Evolutionary conservation across 2,329 filamentous ascomycete species (phyloP).

Genomic region (Stagonosporopsis tanaceti): DNA sequence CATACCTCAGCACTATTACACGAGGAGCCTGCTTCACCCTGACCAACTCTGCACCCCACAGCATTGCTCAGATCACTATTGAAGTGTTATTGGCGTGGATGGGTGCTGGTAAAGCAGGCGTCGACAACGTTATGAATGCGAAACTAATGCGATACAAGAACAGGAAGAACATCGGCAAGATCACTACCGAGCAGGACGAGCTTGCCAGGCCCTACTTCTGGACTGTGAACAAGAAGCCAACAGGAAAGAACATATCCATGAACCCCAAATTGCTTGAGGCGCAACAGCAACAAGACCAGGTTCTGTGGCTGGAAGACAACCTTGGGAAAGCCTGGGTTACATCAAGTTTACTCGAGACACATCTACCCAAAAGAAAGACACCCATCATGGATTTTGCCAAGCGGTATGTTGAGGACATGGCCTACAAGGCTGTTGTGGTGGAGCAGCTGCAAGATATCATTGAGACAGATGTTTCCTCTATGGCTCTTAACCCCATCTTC

Average conservation of each 20-base stretch:
- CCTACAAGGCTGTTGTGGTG: constrained; percentile 52
- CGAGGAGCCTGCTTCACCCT: constrained; percentile 53
- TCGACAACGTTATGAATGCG: constrained; percentile 21
- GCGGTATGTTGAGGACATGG: constrained; percentile 51
- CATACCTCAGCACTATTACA: constrained; percentile 55
- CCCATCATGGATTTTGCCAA: constrained; percentile 40
- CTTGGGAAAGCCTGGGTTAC: constrained; percentile 25
- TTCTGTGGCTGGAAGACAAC: constrained; percentile 19
- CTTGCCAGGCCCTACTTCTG: constrained; percentile 29
- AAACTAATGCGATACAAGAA: constrained; percentile 30
- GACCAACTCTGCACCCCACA: constrained; percentile 22
- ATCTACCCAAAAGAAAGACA: constrained; percentile 48
- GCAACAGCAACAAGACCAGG: constrained; percentile 5
- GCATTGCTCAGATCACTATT: constrained; percentile 55
- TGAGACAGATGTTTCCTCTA: constrained; percentile 52
- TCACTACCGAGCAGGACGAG: constrained; percentile 28
- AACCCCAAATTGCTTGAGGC: background rate
- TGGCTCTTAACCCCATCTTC: constrained; percentile 61
- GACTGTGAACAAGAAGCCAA: constrained; percentile 10
- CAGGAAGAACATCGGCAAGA: constrained; percentile 24
- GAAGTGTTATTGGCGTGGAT: constrained; percentile 57
- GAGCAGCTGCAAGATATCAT: constrained; percentile 56
- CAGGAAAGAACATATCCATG: background rate
- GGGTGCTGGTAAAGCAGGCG: constrained; percentile 44
- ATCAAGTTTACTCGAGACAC: constrained; percentile 25